These are phyloP conservation scores for Heliosperma pusillum DNA, from an alignment of 148 eudicot species.

Conservation along the genomic window DNA sequence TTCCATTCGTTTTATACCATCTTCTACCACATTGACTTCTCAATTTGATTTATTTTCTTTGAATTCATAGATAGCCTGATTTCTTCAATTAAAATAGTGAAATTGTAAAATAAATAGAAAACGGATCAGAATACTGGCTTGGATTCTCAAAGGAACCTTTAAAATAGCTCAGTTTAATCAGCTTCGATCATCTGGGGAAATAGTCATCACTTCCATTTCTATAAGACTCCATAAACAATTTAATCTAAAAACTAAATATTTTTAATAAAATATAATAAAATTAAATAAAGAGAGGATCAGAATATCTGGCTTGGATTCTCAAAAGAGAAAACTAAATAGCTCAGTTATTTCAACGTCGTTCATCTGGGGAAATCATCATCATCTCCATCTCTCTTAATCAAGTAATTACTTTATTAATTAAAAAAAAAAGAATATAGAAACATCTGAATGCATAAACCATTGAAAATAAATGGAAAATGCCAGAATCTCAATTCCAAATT, in stretches of 20 bases:
- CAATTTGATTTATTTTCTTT: too few relatives aligned
- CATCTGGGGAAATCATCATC: slow-evolving; percentile 11
- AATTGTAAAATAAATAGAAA: too few relatives aligned
- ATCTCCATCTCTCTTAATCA: background rate
- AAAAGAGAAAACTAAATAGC: slow-evolving; percentile 9
- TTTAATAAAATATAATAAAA: background rate
- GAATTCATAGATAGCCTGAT: too few relatives aligned
- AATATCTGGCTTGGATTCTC: slow-evolving; percentile 13
- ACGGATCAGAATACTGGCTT: too few relatives aligned
- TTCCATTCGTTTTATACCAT: too few relatives aligned
- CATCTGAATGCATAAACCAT: slow-evolving; percentile 33
- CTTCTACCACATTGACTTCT: too few relatives aligned
- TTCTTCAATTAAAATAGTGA: too few relatives aligned
- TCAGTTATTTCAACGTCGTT: too few relatives aligned
- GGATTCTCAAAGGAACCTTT: too few relatives aligned
- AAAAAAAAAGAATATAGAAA: slow-evolving; percentile 22
- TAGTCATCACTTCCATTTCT: too few relatives aligned
- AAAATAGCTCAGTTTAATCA: background rate
- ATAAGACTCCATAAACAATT: too few relatives aligned
- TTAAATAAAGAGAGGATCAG: background rate
- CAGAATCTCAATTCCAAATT: slow-evolving; percentile 35
- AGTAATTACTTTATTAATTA: background rate
- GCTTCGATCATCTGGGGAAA: too few relatives aligned
- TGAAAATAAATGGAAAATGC: slow-evolving; percentile 18
- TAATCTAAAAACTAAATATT: background rate